These are phyloP conservation scores for Aspergillus candidus DNA, from an alignment of 2,329 filamentous ascomycete species.

Conservation along the genomic window DNA sequence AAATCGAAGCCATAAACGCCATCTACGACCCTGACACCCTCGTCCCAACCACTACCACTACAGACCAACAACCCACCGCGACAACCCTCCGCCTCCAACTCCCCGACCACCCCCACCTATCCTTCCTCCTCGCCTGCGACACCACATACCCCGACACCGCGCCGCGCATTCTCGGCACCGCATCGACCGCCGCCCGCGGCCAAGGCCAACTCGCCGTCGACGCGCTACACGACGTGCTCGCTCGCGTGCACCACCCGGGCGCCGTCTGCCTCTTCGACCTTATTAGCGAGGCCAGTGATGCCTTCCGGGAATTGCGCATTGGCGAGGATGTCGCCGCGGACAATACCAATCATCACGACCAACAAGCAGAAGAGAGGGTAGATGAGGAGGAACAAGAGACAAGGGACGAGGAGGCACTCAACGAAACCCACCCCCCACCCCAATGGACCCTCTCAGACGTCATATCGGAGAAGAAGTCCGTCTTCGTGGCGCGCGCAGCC, in stretches of 20 bases:
- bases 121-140: conserved; percentile 60
- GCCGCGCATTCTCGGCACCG: conserved; percentile 68
- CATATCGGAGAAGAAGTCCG: conserved; percentile 75
- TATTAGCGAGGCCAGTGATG: conserved; percentile 58
- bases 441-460: conserved; percentile 70
- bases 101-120: conserved; percentile 49
- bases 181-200: conserved; percentile 67
- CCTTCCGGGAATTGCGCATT: conserved; percentile 51
- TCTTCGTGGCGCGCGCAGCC: conserved; percentile 75
- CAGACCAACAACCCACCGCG: conserved; percentile 19
- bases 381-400: conserved; percentile 11
- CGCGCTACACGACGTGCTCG: conserved; percentile 61
- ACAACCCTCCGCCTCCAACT: conserved; percentile 57
- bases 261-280: conserved; percentile 85
- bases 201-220: conserved; percentile 66
- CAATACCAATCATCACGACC: neutral
- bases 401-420: conserved; percentile 13
- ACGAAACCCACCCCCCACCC: conserved; percentile 39
- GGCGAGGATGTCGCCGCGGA: conserved; percentile 10
- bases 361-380: conserved; percentile 24
- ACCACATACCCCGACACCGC: conserved; percentile 66
- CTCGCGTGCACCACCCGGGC: conserved; percentile 63
- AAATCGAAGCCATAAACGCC: conserved; percentile 45
- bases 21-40: conserved; percentile 62
- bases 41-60: conserved; percentile 32